A percentile compares a stretch with the other conserved stretches of the same genome.
Conservation (phyloP, 768 basidiomycete genomes). For the Boletus pseudopeckii region DNA sequence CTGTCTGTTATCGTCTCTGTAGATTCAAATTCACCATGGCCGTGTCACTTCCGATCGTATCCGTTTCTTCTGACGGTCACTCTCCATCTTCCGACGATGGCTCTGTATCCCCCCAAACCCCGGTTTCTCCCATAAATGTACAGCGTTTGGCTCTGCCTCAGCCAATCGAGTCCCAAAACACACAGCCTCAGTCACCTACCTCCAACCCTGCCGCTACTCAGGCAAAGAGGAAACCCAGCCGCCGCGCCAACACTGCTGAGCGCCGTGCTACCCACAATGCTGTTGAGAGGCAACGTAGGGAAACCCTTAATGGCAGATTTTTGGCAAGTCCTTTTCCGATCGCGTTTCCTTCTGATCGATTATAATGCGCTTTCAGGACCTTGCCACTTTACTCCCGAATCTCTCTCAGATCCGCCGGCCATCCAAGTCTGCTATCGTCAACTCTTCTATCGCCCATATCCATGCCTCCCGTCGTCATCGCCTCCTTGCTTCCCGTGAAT, state of each 20-base stretch:
- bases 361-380: conserved; percentile 51
- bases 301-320: conserved; percentile 91
- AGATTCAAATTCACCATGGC: conserved; percentile 25
- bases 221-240: conserved; percentile 74
- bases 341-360: conserved; percentile 11
- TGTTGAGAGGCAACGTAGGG: conserved; percentile 88
- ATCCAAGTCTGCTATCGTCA: conserved; percentile 95
- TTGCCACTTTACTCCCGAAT: conserved; percentile 88
- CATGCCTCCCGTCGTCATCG: conserved; percentile 81
- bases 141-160: conserved; percentile 36
- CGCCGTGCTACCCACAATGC: conserved; percentile 97
- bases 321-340: conserved; percentile 48
- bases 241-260: conserved; percentile 94
- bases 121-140: conserved; percentile 39
- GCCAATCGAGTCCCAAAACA: conserved; percentile 24
- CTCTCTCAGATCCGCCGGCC: conserved; percentile 89
- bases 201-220: conserved; percentile 33
- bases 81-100: conserved; percentile 43
- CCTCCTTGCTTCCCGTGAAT: conserved; percentile 74
- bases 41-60: conserved; percentile 39
- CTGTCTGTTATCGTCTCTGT: conserved; percentile 11
- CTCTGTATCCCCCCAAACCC: conserved; percentile 47
- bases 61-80: conserved; percentile 37
- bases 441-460: conserved; percentile 88
- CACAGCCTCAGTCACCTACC: conserved; percentile 22